Evolutionary conservation across 352 stramenopile genomes (phyloP).

Genomic region (Phytophthora pluvialis): DNA sequence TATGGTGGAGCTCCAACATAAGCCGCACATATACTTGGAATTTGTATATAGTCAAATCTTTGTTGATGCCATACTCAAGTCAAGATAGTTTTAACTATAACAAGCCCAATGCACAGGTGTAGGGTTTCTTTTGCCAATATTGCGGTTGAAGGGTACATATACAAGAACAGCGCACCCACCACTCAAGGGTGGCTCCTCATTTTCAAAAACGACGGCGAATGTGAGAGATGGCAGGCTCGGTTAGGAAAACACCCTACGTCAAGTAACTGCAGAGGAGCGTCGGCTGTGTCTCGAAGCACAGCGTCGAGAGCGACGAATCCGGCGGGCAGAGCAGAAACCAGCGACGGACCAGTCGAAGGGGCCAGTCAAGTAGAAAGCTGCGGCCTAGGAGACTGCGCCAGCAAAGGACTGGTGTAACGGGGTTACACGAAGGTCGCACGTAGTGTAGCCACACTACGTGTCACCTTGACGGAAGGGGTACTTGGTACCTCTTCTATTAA

Average conservation of each 20-base stretch:
- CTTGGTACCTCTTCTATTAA: too few relatives aligned
- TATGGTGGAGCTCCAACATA: too few relatives aligned
- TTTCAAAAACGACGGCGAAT: neutral
- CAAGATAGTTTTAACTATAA: neutral
- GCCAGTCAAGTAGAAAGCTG: neutral
- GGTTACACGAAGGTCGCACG: too few relatives aligned
- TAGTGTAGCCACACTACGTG: too few relatives aligned
- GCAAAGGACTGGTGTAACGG: too few relatives aligned
- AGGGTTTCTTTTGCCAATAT: neutral
- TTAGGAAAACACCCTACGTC: neutral
- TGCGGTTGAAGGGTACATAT: too few relatives aligned
- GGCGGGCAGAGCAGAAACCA: neutral
- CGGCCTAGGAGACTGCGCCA: too few relatives aligned
- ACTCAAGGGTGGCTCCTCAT: neutral
- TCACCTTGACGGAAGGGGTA: too few relatives aligned
- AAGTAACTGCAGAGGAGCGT: neutral
- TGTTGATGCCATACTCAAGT: neutral
- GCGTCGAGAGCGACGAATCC: neutral
- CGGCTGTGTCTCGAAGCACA: too few relatives aligned
- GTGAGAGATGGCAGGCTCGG: neutral
- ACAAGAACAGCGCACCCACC: too few relatives aligned
- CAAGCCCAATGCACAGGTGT: constrained; percentile 6
- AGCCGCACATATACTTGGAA: constrained; percentile 4
- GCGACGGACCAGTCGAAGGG: too few relatives aligned
- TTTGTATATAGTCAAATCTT: constrained; percentile 1